Base-by-base conservation (phyloP, 2,329 filamentous ascomycete species). In the Aspergillus transmontanensis region DNA sequence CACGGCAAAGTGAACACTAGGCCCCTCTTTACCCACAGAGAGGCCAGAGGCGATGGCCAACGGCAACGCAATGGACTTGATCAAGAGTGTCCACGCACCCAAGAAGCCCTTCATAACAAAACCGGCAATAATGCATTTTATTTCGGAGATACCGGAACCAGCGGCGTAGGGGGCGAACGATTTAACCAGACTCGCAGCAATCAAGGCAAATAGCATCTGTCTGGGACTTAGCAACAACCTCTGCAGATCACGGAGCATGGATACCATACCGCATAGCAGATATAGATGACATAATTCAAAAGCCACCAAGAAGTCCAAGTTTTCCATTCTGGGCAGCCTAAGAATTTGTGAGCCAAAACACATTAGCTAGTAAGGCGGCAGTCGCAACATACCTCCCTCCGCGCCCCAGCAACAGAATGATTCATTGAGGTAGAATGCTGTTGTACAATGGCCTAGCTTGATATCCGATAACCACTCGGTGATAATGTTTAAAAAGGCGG, bases 41-140 rank as follows among this genome's bases (percentile, higher is more conserved):
- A 99, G 82, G 2, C 95, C 95, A 1, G 94, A 97, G 14, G 91
- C 94, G 75, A 99, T 99, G 50, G 94, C 92, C 51, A 99, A 83
- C 1, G 95, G 95, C 55, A 99, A 82, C 28, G 91, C 92, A 60
- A 98, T 87, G 0, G 93, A 96, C 80, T 99, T 99, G 81, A 99
- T 98, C 64, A 95, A 78, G 36, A 99, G 83, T 6, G 95, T 98
- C 87, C 93, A 93, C 71, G 90, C 90, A 23, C 94, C 93, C 19
- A 99, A 85, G 73, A 99, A 99, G 0, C 94, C 95, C 79, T 98
- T 97, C 95, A 99, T 99, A 57, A 98, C 92, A 76, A 99, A 99
- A 3, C 95, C 95, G 5, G 94, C 95, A 74, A 99, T 97, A 75
- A 99, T 98, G 79, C 93, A 97, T 79, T 99, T 99, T 84, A 99